These are phyloP conservation scores for Pugionium dolabratum DNA, from an alignment of 345 rosid genomes.

Conservation along the genomic window DNA sequence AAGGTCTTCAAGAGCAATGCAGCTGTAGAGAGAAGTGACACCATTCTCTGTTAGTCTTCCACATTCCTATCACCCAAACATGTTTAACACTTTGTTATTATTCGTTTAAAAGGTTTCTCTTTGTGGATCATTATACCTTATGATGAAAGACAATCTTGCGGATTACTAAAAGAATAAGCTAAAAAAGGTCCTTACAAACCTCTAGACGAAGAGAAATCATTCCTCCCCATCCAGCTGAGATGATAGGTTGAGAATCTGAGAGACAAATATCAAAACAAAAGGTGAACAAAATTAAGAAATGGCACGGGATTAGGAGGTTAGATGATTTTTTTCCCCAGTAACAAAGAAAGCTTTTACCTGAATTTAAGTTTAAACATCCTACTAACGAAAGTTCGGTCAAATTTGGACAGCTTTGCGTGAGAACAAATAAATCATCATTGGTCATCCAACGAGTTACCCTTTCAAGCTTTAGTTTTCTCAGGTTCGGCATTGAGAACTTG, in stretches of 20 bases:
- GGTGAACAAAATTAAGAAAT: conserved; percentile 16
- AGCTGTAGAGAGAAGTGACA: conserved; percentile 55
- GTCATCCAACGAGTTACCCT: conserved; percentile 82
- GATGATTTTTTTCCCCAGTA: neutral
- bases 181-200: conserved; percentile 46
- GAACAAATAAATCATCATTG: conserved; percentile 56
- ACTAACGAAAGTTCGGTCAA: conserved; percentile 61
- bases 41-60: conserved; percentile 63
- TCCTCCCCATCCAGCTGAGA: conserved; percentile 80
- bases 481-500: conserved; percentile 45
- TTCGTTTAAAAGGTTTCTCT: conserved; percentile 1
- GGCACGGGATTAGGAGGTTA: neutral
- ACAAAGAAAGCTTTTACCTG: conserved; percentile 44
- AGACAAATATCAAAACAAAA: conserved; percentile 20
- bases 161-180: conserved; percentile 11
- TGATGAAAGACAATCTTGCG: neutral
- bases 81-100: conserved; percentile 1
- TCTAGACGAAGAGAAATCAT: conserved; percentile 64
- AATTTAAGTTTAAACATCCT: conserved; percentile 61
- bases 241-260: conserved; percentile 59
- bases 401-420: conserved; percentile 54
- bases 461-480: conserved; percentile 63
- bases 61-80: conserved; percentile 53
- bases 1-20: conserved; percentile 72
- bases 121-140: neutral